Base-by-base conservation (phyloP, 2,329 filamentous ascomycete species). In the Metarhizium robertsii region DNA sequence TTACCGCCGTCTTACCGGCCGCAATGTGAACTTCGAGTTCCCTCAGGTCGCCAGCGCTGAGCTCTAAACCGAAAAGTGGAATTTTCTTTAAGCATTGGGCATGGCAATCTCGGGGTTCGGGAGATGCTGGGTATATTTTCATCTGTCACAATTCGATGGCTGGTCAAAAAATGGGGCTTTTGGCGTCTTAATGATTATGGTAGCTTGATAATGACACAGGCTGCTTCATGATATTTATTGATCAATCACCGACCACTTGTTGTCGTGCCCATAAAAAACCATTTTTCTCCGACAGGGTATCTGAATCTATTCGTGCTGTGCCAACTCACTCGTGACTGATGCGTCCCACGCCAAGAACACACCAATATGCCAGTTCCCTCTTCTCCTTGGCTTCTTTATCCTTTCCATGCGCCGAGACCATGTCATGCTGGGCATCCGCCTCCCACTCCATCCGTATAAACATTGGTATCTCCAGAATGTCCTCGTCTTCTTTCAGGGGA, bases 21-120 rank as follows among this genome's bases (percentile, higher is more conserved):
- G 95, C 79, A 85, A 85, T 74, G 94, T 97, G 75, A 85, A 86
- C 78, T 99, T 99, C 74, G 94, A 99, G 86, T 99, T 99, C 86
- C 94, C 94, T 70, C 88, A 95, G 82, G 83, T 82, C 73, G 80
- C 80, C 71, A 76, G 80, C 71, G 69, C 83, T 67, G 92, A 96
- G 74, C 16, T 32, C 45, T 48, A 48, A 48, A 48, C 45, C 14
- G 56, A 53, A 47, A 13, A 30, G 80, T 95, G 94, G 81, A 80
- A 70, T 61, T 58, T 52, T 58, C 52, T 49, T 30, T 50, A 20
- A 40, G 43, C 38, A 48, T 53, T 50, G 47, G 47, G 56, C 48
- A 52, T 58, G 56, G 47, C 54, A 58, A 48, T 48, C 29, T 53
- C 16, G 46, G 50, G 55, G 57, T 49, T 50, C 32, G 52, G 52